Base-by-base conservation (phyloP, 176 grass and related monocot genomes). In the Elaeis guineensis region DNA sequence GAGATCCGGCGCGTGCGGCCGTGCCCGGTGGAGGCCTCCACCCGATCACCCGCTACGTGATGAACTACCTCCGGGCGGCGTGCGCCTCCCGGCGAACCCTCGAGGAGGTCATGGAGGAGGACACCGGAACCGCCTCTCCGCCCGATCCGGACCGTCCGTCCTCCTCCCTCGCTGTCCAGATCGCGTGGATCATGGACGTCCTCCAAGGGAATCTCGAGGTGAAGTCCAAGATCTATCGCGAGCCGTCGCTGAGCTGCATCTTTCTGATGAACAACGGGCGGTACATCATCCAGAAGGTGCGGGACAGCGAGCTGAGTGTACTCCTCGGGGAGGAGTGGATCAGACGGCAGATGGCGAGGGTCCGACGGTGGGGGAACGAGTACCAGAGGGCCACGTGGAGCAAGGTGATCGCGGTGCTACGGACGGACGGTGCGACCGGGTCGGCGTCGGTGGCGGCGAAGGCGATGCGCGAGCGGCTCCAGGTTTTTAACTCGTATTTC, bases 141-240 rank as follows among this genome's bases (percentile, higher is more conserved):
- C 58, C 80, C 2, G 93, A 98, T 63, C 87, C 81, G 62, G 87
- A 98, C 57, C 84, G 81, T 55, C 87, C 81, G 5, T 88, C 93
- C 52, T 98, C 93, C 4, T 86, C 86, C 12, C 69, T 98, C 12
- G 85, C 93, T 0, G 82, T 98, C 70, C 87, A 98, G 50, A 82
- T 98, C 61, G 81, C 84, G 2, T 98, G 93, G 93, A 98, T 98
- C 79, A 98, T 98, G 93, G 93, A 98, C 67, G 93, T 98, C 55
- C 80, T 98, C 59, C 84, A 92, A 50, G 85, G 83, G 58, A 98
- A 98, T 59, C 48, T 98, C 44, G 93, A 98, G 59, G 75, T 73
- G n/a, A 98, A 98, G 39, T 91, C 93, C 6, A 90, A 92, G 79
- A 75, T 89, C 62, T 92, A 98, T 19, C 78, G 70, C 32, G 84